phyloP scores from a whole-genome alignment of 768 basidiomycete genomes.

The Galerina marginata region DNA sequence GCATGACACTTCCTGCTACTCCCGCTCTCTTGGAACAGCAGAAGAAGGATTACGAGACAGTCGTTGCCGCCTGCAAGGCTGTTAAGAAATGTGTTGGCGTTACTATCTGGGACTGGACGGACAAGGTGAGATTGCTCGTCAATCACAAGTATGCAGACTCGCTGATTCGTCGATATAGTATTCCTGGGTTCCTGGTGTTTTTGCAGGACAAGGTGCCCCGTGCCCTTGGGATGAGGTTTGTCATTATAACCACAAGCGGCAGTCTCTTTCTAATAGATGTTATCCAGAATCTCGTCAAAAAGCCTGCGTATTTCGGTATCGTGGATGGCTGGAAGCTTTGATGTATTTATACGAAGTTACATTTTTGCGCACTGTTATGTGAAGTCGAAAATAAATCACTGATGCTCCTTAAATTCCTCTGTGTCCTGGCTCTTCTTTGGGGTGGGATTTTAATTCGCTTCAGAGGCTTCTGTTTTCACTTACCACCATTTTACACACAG shows the following conservation, averaged over 20 bases:
- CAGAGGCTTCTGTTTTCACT: background rate
- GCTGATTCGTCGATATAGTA: slow-evolving; percentile 26
- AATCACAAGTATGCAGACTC: background rate
- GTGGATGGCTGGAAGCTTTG: slow-evolving; percentile 26
- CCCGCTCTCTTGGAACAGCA: slow-evolving; percentile 56
- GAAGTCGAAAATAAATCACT: too few species aligned
- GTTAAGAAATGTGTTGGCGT: slow-evolving; percentile 48
- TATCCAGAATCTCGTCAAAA: slow-evolving; percentile 36
- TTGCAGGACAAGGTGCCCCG: slow-evolving; percentile 44
- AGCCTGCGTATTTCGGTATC: slow-evolving; percentile 47
- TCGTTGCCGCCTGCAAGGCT: slow-evolving; percentile 57
- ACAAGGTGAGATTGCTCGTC: slow-evolving; percentile 31
- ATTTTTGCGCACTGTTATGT: background rate
- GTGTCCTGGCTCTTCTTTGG: background rate
- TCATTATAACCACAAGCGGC: background rate
- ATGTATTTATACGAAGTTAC: background rate
- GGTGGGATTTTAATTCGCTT: background rate
- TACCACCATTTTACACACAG: background rate
- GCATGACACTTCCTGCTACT: slow-evolving; percentile 61
- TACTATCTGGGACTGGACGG: slow-evolving; percentile 52
- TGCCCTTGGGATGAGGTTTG: slow-evolving; percentile 41
- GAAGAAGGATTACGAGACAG: slow-evolving; percentile 60
- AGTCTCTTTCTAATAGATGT: slow-evolving; percentile 10
- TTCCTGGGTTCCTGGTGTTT: slow-evolving; percentile 45
- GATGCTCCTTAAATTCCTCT: too few species aligned